Base-by-base conservation (phyloP, 257 asterid species). In the Paraleonurus japonicus region DNA sequence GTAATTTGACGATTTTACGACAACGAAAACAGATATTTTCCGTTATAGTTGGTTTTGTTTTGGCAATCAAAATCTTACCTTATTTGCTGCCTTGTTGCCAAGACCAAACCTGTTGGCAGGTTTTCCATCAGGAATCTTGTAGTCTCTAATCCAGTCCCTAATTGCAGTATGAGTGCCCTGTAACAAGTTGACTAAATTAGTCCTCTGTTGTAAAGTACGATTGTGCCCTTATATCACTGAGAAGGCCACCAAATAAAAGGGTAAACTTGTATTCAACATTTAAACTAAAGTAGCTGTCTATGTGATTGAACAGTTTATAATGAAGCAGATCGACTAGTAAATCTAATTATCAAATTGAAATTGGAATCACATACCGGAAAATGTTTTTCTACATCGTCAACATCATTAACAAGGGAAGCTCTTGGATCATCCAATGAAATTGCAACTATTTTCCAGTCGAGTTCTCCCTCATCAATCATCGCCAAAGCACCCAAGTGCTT, bases 41-140 rank as follows among this genome's bases (percentile, higher is more conserved):
- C 33, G 27, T 33, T 61, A 32, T 33, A 61, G 2, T 55, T 16
- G 47, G 47, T 39, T 10, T 33, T 1, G 11, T 5, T 33, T 41
- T 41, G 27, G 24, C 4, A 27, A 55, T 28, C 4, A 6, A 48
- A 45, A 22, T 7, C 22, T 8, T 87, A 92, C 99, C 97, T 92
- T 95, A 72, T 89, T 88, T 69, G 98, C 96, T 22, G 99, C 89
- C 83, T 88, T 88, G 84, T 95, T 88, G 67, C 88, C 98, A 72
- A 95, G 98, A 68, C 94, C 99, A 66, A 95, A 95, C 78, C 71
- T 92, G 81, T 95, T 92, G 23, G 99, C 97, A 30, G 98, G 95
- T 78, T 95, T 92, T 57, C 99, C 99, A 76, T 95, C 99, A 59
- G 99, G 99, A 76, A 95, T 95, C 85, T 95, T 95, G 90, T 92